Conservation (phyloP, 257 asterid genomes). For the Datura wrightii region DNA sequence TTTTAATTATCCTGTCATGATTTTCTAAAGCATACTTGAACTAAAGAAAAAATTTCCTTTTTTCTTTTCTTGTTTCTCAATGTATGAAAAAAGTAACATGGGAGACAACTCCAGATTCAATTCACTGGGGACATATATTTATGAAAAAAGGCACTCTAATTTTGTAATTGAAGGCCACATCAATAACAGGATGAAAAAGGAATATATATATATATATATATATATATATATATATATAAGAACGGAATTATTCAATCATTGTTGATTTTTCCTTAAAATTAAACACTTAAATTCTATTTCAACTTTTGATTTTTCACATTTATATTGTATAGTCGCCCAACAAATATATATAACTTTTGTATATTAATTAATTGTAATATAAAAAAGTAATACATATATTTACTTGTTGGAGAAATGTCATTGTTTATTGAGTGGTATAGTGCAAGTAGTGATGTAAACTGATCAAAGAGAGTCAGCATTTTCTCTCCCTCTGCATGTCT, state of each 20-base stretch:
- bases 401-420: no score
- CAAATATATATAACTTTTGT: no score
- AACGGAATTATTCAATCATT: neutral
- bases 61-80: neutral
- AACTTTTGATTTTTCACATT: no score
- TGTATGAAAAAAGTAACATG: neutral
- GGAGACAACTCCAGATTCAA: conserved; percentile 18
- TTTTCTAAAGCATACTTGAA: neutral
- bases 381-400: no score
- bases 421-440: no score
- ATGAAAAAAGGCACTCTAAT: neutral
- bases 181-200: neutral
- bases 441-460: no score
- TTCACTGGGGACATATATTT: neutral
- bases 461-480: no score
- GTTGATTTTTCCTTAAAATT: neutral
- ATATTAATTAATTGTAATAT: no score
- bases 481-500: neutral
- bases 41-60: neutral
- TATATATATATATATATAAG: neutral
- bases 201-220: neutral
- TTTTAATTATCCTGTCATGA: conserved; percentile 17
- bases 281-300: no score
- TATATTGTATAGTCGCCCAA: no score
- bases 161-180: neutral